These are phyloP conservation scores for Capronia americana DNA, from an alignment of 2,329 filamentous ascomycete genomes.

Conservation along the genomic window DNA sequence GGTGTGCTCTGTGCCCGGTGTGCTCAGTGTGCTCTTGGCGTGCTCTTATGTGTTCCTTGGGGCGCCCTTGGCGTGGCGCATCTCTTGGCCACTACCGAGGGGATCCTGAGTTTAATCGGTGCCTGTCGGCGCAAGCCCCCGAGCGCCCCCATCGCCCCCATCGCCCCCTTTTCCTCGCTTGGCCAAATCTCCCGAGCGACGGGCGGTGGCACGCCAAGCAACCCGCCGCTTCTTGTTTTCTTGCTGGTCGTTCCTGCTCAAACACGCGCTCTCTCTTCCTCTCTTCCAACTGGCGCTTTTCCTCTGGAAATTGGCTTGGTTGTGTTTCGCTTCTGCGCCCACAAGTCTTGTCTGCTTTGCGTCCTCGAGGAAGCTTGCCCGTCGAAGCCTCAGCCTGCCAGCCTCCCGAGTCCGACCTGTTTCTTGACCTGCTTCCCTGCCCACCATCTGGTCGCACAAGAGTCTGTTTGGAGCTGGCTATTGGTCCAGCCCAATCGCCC, in stretches of 20 bases:
- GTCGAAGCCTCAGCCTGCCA: neutral
- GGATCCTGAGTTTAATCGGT: neutral
- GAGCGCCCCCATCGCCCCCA: neutral
- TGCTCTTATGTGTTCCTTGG: no score
- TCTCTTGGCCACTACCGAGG: neutral
- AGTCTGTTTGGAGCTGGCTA: neutral
- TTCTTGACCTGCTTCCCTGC: neutral
- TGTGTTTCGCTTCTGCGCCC: neutral
- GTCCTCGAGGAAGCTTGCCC: neutral
- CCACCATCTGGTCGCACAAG: neutral
- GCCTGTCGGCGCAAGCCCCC: neutral
- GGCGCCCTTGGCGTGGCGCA: no score
- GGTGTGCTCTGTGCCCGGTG: no score
- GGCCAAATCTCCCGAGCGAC: conserved; percentile 20
- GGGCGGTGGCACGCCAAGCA: conserved; percentile 10
- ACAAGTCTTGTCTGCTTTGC: neutral
- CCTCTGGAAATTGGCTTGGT: conserved; percentile 1
- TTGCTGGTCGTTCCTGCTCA: neutral
- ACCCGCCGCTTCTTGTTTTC: conserved; percentile 9
- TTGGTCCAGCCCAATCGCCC: conserved; percentile 16
- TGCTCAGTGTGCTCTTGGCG: no score
- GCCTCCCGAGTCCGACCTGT: neutral
- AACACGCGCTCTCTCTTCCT: neutral
- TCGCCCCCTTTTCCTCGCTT: conserved; percentile 10
- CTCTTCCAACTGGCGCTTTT: conserved; percentile 3